These are phyloP conservation scores for Fusarium torreyae DNA, from an alignment of 2,329 filamentous ascomycete species.

Conservation along the genomic window DNA sequence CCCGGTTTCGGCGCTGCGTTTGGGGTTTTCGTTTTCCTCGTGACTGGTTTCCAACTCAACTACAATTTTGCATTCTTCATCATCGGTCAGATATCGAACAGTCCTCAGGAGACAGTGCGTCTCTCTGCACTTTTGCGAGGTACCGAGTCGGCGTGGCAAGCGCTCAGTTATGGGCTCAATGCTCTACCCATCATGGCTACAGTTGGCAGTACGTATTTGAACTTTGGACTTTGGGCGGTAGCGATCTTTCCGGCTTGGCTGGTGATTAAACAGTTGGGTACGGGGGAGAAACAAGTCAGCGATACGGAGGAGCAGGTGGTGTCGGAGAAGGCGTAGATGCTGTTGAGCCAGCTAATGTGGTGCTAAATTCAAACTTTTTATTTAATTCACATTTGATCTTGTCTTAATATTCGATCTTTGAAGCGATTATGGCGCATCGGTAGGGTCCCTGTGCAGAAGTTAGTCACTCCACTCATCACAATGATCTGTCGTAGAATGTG, in stretches of 20 bases:
- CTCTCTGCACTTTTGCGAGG: constrained; percentile 75
- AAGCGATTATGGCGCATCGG: constrained; percentile 43
- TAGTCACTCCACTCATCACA: neutral
- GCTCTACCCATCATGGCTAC: constrained; percentile 72
- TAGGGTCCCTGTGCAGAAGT: constrained; percentile 50
- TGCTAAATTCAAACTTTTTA: too few species aligned
- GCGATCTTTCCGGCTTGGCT: constrained; percentile 75
- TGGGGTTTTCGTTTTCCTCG: constrained; percentile 75
- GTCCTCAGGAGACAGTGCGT: constrained; percentile 73
- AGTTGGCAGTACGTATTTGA: constrained; percentile 75
- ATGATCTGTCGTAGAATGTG: accelerated
- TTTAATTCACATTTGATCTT: too few species aligned
- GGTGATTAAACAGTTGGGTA: constrained; percentile 54
- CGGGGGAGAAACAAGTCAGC: neutral
- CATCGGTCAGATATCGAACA: constrained; percentile 72
- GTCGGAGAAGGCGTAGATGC: neutral
- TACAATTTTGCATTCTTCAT: constrained; percentile 80
- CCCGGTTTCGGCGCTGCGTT: constrained; percentile 75
- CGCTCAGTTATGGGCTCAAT: constrained; percentile 76
- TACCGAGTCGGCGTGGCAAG: constrained; percentile 78
- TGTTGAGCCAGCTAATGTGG: too few species aligned
- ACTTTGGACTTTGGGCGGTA: constrained; percentile 76
- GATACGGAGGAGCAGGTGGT: neutral
- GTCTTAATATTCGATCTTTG: neutral
- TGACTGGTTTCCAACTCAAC: constrained; percentile 78